phyloP scores from a whole-genome alignment of 2,329 filamentous ascomycete genomes.

The Fusarium sp. region DNA sequence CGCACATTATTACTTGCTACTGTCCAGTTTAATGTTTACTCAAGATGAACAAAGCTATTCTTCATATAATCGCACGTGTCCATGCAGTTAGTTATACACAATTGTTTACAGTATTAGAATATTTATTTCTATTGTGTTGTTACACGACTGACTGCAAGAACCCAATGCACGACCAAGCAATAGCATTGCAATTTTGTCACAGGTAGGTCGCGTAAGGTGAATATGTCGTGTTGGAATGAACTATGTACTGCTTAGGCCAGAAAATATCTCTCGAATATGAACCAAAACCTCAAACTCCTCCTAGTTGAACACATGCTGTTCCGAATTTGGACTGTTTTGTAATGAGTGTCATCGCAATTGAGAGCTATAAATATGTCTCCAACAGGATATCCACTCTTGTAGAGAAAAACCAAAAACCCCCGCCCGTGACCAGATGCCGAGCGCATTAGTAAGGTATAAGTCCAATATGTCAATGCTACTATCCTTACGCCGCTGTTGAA shows the following conservation, averaged over 20 bases:
- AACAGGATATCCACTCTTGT: conserved; percentile 22
- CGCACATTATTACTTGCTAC: too few relatives aligned
- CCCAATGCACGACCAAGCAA: not conserved
- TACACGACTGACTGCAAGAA: not conserved
- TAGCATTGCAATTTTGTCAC: too few relatives aligned
- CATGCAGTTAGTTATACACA: too few relatives aligned
- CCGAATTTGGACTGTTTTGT: conserved; percentile 16
- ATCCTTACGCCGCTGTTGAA: conserved; percentile 47
- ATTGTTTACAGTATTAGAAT: too few relatives aligned
- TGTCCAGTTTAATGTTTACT: too few relatives aligned
- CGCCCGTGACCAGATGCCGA: conserved; percentile 27
- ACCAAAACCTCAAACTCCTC: conserved; percentile 29
- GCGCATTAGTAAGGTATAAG: conserved; percentile 39
- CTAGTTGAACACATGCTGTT: conserved; percentile 7
- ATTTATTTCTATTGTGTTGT: too few relatives aligned
- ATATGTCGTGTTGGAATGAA: conserved; percentile 42
- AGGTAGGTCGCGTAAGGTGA: conserved; percentile 10
- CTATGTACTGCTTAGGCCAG: conserved; percentile 42
- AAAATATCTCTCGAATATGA: conserved; percentile 19
- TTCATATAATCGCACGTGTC: too few relatives aligned
- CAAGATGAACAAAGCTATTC: too few relatives aligned
- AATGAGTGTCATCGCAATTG: conserved; percentile 12
- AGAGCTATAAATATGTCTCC: conserved; percentile 5
- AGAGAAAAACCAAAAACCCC: conserved; percentile 20
- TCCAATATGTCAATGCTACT: conserved; percentile 35